These are phyloP conservation scores for Dryas integrifolia DNA, from an alignment of 331 rosid genomes.

Conservation along the genomic window DNA sequence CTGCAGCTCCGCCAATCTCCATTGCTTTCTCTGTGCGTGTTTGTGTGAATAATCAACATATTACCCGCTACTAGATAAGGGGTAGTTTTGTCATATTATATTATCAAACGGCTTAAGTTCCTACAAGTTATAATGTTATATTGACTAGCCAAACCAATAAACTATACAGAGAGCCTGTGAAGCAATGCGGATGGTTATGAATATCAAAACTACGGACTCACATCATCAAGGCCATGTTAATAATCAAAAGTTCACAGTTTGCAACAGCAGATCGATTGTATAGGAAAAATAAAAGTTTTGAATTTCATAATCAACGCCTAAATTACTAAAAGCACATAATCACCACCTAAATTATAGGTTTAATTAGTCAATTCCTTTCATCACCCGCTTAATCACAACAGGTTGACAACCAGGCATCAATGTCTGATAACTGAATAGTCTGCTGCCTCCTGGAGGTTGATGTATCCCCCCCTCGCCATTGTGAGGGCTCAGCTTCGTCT, in stretches of 20 bases:
- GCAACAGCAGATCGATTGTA: background rate
- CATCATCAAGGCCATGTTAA: background rate
- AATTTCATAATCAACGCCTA: too few species aligned
- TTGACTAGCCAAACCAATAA: too few species aligned
- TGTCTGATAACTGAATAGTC: background rate
- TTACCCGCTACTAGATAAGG: slow-evolving; percentile 15
- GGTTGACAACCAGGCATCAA: background rate
- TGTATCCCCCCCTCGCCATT: background rate
- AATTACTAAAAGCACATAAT: too few species aligned
- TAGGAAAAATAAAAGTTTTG: background rate
- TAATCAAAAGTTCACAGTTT: background rate
- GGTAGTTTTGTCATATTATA: background rate
- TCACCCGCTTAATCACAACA: background rate
- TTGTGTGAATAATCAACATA: background rate
- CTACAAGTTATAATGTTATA: too few species aligned
- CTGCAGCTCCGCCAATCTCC: background rate
- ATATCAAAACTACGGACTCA: background rate
- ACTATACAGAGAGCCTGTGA: background rate
- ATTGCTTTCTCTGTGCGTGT: slow-evolving; percentile 16
- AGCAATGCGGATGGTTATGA: background rate
- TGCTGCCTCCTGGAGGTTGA: background rate
- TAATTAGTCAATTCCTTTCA: too few species aligned
- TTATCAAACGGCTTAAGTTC: background rate
- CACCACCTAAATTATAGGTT: too few species aligned
- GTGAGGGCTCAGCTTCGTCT: background rate